These are phyloP conservation scores for Haplosporangium sp. DNA, from an alignment of 371 early-diverging fungal genomes.

Conservation along the genomic window DNA sequence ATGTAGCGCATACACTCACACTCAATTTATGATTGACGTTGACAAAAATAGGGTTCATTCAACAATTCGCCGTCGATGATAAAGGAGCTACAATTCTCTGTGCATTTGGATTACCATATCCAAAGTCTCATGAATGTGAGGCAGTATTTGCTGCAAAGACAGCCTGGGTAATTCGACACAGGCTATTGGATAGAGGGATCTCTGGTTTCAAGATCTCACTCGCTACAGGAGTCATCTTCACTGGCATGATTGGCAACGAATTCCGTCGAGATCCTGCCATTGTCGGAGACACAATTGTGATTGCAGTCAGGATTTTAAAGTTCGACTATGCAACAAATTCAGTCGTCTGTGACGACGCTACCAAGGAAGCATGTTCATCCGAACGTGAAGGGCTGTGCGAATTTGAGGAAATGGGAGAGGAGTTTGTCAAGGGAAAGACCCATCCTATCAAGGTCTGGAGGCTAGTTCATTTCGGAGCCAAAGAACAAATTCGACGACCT, in stretches of 20 bases:
- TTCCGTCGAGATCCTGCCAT: constrained; percentile 73
- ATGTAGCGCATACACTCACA: background rate
- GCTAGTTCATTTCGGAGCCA: constrained; percentile 61
- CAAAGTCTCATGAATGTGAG: constrained; percentile 70
- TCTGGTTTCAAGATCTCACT: constrained; percentile 66
- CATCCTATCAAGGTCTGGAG: constrained; percentile 65
- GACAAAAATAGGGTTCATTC: constrained; percentile 57
- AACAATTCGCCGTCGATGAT: constrained; percentile 75
- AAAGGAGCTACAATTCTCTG: constrained; percentile 72
- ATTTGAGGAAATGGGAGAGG: constrained; percentile 68
- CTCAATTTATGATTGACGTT: no score
- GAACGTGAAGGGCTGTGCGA: constrained; percentile 63
- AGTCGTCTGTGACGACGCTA: constrained; percentile 67
- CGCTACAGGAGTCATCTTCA: constrained; percentile 70
- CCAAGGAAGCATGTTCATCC: constrained; percentile 57
- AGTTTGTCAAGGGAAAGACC: constrained; percentile 69
- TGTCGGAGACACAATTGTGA: constrained; percentile 70
- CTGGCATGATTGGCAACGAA: constrained; percentile 65
- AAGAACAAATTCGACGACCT: constrained; percentile 26
- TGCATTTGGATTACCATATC: constrained; percentile 69
- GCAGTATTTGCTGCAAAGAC: constrained; percentile 72
- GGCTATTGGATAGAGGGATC: constrained; percentile 40
- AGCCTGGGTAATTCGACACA: constrained; percentile 63
- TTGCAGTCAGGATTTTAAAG: constrained; percentile 72
- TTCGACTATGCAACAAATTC: constrained; percentile 62